Conservation (phyloP, 2,329 filamentous ascomycete species). For the Phaeosphaeria sp. region DNA sequence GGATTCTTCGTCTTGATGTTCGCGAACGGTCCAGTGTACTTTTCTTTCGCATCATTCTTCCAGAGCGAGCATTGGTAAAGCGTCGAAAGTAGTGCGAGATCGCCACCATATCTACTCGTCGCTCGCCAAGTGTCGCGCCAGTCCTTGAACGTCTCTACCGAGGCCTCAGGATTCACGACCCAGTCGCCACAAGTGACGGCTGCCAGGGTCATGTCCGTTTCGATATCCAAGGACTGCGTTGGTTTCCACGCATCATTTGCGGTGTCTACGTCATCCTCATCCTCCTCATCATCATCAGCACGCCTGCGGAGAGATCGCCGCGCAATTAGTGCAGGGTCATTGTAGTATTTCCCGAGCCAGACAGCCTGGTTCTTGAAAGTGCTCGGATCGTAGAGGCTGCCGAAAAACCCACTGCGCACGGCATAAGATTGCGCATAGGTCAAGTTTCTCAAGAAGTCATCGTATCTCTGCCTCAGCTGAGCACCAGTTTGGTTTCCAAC, state of each 20-base stretch:
- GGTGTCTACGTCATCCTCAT: too few species aligned
- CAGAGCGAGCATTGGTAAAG: slow-evolving; percentile 10
- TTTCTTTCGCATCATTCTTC: slow-evolving; percentile 10
- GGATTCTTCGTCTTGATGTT: slow-evolving; percentile 13
- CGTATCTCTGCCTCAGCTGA: slow-evolving; percentile 2
- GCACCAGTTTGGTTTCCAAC: background rate
- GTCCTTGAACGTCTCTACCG: slow-evolving; percentile 2
- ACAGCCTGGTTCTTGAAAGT: background rate
- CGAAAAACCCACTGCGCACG: background rate
- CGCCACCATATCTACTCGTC: slow-evolving; percentile 7
- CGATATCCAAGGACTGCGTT: background rate
- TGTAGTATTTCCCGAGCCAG: background rate
- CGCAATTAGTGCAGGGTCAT: background rate
- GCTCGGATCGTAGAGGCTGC: background rate
- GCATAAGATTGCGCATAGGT: background rate
- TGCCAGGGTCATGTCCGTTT: background rate
- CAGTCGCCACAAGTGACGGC: slow-evolving; percentile 6
- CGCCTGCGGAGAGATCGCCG: background rate
- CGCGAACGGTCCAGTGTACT: slow-evolving; percentile 9
- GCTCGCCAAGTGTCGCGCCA: background rate
- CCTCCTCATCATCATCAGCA: background rate
- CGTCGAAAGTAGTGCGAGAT: background rate
- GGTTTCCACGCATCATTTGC: background rate
- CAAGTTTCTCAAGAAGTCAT: slow-evolving; percentile 1
- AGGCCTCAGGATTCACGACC: background rate